Evolutionary conservation across 768 basidiomycete species (phyloP).

Genomic region (Boletus insuetus): DNA sequence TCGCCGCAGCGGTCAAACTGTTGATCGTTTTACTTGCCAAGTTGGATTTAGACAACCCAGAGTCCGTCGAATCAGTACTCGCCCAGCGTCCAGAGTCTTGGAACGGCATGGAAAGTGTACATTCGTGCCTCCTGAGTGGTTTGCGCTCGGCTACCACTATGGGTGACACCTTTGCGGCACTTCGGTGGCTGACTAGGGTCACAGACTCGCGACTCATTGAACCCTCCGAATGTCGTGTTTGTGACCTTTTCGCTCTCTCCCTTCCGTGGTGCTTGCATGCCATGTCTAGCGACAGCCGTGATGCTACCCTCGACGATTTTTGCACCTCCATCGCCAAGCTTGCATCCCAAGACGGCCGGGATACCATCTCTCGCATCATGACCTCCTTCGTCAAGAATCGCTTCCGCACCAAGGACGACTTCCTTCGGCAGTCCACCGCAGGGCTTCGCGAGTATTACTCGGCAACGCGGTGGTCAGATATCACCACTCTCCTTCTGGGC

Average conservation of each 20-base stretch:
- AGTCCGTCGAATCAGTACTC: slow-evolving; percentile 66
- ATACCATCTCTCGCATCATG: slow-evolving; percentile 87
- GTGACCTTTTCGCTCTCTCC: slow-evolving; percentile 77
- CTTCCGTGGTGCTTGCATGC: slow-evolving; percentile 89
- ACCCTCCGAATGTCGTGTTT: slow-evolving; percentile 62
- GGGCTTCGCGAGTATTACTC: slow-evolving; percentile 86
- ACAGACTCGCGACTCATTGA: slow-evolving; percentile 69
- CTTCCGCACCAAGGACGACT: slow-evolving; percentile 92
- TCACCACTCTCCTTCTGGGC: slow-evolving; percentile 82
- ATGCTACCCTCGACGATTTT: slow-evolving; percentile 62
- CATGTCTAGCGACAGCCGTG: slow-evolving; percentile 61
- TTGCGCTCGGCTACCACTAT: slow-evolving; percentile 76
- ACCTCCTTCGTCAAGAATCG: slow-evolving; percentile 81
- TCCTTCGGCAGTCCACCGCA: slow-evolving; percentile 83
- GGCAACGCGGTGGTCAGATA: slow-evolving; percentile 69
- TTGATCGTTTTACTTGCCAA: slow-evolving; percentile 63
- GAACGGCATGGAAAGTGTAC: slow-evolving; percentile 62
- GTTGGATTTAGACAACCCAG: slow-evolving; percentile 67
- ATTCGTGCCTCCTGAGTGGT: slow-evolving; percentile 70
- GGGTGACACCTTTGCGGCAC: slow-evolving; percentile 60
- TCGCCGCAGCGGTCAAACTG: slow-evolving; percentile 60
- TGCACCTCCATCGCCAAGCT: slow-evolving; percentile 70
- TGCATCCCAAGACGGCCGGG: slow-evolving; percentile 67
- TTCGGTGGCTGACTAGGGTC: slow-evolving; percentile 60
- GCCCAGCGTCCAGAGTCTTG: slow-evolving; percentile 70